phyloP scores from a whole-genome alignment of 257 asterid genomes.

The Pogostemon cablin region DNA sequence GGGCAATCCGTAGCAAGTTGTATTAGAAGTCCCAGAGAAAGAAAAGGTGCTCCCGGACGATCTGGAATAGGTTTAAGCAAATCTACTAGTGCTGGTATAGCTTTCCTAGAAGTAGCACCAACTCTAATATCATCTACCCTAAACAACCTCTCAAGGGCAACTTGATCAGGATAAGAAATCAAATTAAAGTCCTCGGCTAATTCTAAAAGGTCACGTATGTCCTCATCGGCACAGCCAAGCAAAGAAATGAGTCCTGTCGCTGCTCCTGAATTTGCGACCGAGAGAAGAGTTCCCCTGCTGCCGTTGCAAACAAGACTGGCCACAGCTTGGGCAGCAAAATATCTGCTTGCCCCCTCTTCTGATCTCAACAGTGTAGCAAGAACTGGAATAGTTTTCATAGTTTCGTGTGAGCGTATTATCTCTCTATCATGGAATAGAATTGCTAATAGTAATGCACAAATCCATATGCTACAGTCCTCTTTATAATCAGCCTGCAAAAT shows the following conservation, averaged over 20 bases:
- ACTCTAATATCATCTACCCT: constrained; percentile 95
- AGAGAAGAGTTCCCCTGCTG: constrained; percentile 98
- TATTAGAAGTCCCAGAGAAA: constrained; percentile 84
- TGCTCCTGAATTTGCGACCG: constrained; percentile 96
- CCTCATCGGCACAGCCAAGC: constrained; percentile 93
- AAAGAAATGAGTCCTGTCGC: constrained; percentile 88
- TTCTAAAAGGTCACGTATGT: constrained; percentile 77
- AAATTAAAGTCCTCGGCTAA: constrained; percentile 78
- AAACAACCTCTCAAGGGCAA: constrained; percentile 91
- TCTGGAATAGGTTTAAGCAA: constrained; percentile 96
- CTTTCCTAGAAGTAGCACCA: constrained; percentile 97
- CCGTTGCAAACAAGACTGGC: constrained; percentile 98
- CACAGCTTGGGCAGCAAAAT: constrained; percentile 94
- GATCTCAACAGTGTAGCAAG: constrained; percentile 82
- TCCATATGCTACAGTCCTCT: constrained; percentile 89
- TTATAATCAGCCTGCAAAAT: constrained; percentile 71
- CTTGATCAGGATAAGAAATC: constrained; percentile 90
- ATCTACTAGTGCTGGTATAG: constrained; percentile 97
- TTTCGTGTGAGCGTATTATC: constrained; percentile 74
- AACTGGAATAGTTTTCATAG: constrained; percentile 87
- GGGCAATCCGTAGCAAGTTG: constrained; percentile 89
- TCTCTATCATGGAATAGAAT: constrained; percentile 88
- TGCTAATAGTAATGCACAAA: constrained; percentile 75
- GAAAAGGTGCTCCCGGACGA: constrained; percentile 98
- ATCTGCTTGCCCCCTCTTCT: constrained; percentile 86